Evolutionary conservation across 352 stramenopile genomes (phyloP).

Genomic region (Globisporangium takayamanum): DNA sequence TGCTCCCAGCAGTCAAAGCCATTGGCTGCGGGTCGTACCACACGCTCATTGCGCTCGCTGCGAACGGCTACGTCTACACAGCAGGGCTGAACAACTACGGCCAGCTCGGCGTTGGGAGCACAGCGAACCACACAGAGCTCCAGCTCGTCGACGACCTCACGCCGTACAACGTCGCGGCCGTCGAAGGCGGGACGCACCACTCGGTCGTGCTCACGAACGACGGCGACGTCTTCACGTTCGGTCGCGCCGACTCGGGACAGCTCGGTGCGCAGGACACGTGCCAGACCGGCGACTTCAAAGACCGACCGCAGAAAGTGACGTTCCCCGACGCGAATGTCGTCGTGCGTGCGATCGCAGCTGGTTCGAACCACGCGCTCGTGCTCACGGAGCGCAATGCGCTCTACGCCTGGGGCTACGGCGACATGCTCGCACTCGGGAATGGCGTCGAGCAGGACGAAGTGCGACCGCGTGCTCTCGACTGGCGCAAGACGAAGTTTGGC

Average conservation of each 20-base stretch:
- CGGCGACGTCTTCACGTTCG: conserved; percentile 89
- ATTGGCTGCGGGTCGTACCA: conserved; percentile 90
- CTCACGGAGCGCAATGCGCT: conserved; percentile 70
- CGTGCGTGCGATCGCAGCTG: conserved; percentile 44
- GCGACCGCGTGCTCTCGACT: conserved; percentile 55
- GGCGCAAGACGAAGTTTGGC: conserved; percentile 64
- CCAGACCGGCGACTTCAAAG: conserved; percentile 72
- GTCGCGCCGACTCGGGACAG: conserved; percentile 91
- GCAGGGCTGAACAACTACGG: conserved; percentile 96
- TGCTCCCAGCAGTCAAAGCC: conserved; percentile 56
- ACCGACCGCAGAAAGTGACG: conserved; percentile 65
- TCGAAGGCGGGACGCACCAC: conserved; percentile 91
- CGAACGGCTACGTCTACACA: conserved; percentile 84
- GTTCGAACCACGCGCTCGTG: conserved; percentile 85
- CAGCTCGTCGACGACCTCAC: conserved; percentile 74
- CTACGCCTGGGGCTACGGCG: conserved; percentile 90
- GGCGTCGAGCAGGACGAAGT: conserved; percentile 79
- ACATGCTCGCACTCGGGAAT: conserved; percentile 88
- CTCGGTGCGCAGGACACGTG: conserved; percentile 81
- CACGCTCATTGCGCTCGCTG: conserved; percentile 56
- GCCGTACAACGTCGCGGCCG: conserved; percentile 49
- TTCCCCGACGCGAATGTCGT: conserved; percentile 27
- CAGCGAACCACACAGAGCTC: conserved; percentile 54
- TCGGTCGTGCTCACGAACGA: conserved; percentile 88
- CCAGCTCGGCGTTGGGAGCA: conserved; percentile 92